These are phyloP conservation scores for Xenoacremonium recifei DNA, from an alignment of 2,329 filamentous ascomycete species.

Conservation along the genomic window DNA sequence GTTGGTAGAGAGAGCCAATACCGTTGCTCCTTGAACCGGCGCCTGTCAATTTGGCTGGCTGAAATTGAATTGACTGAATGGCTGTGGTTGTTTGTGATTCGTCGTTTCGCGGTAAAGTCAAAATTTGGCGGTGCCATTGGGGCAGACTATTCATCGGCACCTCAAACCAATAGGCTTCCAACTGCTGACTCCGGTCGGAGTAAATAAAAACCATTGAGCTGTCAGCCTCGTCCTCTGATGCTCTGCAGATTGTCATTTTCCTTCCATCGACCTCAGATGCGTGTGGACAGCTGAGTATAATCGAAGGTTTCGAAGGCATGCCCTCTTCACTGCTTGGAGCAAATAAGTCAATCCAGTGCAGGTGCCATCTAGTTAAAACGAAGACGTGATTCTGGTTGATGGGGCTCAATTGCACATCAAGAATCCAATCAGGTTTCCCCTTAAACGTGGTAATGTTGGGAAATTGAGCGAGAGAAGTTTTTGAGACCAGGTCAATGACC, in stretches of 20 bases:
- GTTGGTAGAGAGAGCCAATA: constrained; percentile 29
- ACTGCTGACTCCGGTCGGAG: constrained; percentile 28
- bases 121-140: constrained; percentile 37
- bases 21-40: constrained; percentile 11
- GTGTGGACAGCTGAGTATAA: constrained; percentile 30
- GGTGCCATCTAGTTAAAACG: constrained; percentile 53
- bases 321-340: constrained; percentile 10
- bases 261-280: constrained; percentile 23
- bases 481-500: constrained; percentile 35
- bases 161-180: constrained; percentile 37
- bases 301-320: constrained; percentile 12
- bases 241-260: constrained; percentile 29
- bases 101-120: constrained; percentile 23
- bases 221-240: constrained; percentile 18
- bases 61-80: constrained; percentile 28
- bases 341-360: constrained; percentile 49
- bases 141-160: constrained; percentile 25
- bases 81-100: constrained; percentile 4
- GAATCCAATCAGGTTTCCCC: constrained; percentile 40
- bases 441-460: constrained; percentile 24
- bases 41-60: constrained; percentile 22
- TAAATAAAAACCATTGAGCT: constrained; percentile 33
- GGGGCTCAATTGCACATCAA: constrained; percentile 54
- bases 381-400: constrained; percentile 49
- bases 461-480: constrained; percentile 25